Base-by-base conservation (phyloP, 768 basidiomycete species). In the Tricholoma matsutake region DNA sequence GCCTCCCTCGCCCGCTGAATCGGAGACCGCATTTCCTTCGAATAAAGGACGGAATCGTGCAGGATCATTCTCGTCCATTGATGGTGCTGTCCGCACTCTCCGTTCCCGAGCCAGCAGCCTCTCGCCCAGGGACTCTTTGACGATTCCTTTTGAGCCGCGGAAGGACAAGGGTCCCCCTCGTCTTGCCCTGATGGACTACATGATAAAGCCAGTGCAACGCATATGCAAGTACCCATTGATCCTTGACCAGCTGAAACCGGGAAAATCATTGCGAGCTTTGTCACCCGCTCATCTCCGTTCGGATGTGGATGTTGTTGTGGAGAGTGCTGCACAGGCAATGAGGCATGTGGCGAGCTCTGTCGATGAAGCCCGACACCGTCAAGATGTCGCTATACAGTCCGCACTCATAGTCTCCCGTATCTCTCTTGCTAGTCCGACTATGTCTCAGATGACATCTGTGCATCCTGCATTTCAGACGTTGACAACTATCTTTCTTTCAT, bases 141-240 rank as follows among this genome's bases (percentile, higher is more conserved):
- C 68, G 6, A 65, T 66, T 54, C 66, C 71, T 22, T 31, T 64
- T 6, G 57, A 61, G 20, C 49, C 61, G 18, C 66, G 71, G 18
- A 73, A 64, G 70, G 70, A 70, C 59, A 77, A 69, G 60, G 64
- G 68, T 51, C 66, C 67, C 4, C 72, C 76, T 11, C 83, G 83
- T 20, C 81, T 91, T 37, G 80, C 81, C 60, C 86, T 91, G 72
- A 76, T 85, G 65, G 96, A 98, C 75, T 95, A 95, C 70, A 82
- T 98, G 76, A 98, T 99, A 76, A 94, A 94, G 73, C 96, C 96
- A n/a, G 83, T 98, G 14, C 96, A 99, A 73, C 81, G 95, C 55
- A 89, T 99, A 54, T 98, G 96, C 83, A 92, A 89, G 66, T 99
- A 99, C 70, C 94, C 95, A 16, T 82, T 98, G 55, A 81, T 99